Percentiles rank a stretch among this genome's conserved stretches.
phyloP scores from a whole-genome alignment of 2,329 filamentous ascomycete genomes.

The Tolypocladium endophyticum region DNA sequence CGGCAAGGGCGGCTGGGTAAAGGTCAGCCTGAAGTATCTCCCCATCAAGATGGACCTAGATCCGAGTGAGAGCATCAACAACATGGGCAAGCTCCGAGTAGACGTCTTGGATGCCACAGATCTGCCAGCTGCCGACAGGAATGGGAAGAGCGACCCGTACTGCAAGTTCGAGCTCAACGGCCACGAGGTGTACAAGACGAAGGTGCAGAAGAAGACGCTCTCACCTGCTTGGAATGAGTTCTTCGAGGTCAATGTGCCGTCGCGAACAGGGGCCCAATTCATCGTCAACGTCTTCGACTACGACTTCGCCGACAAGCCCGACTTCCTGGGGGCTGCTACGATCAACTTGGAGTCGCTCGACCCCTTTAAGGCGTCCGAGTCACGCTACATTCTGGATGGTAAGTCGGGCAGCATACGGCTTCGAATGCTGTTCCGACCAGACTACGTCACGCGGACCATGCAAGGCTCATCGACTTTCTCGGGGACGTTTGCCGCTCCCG shows the following conservation, averaged over 20 bases:
- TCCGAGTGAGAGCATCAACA: slow-evolving; percentile 95
- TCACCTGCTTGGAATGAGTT: slow-evolving; percentile 93
- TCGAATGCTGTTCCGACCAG: slow-evolving; percentile 82
- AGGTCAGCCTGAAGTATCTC: slow-evolving; percentile 88
- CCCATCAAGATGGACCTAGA: slow-evolving; percentile 91
- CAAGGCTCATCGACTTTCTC: slow-evolving; percentile 91
- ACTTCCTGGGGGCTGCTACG: slow-evolving; percentile 67
- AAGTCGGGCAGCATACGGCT: slow-evolving; percentile 78
- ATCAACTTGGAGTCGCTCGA: slow-evolving; percentile 74
- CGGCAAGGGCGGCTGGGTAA: slow-evolving; percentile 68
- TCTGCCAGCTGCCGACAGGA: slow-evolving; percentile 87
- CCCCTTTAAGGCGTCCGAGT: slow-evolving; percentile 72
- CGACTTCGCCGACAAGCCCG: slow-evolving; percentile 92
- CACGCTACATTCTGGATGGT: slow-evolving; percentile 68
- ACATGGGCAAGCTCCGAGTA: slow-evolving; percentile 92
- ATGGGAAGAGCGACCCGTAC: slow-evolving; percentile 95
- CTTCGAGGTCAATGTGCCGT: slow-evolving; percentile 76
- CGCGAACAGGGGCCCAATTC: slow-evolving; percentile 77
- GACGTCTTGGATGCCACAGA: slow-evolving; percentile 79
- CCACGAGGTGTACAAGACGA: slow-evolving; percentile 87
- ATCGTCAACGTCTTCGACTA: slow-evolving; percentile 81
- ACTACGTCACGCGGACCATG: slow-evolving; percentile 76
- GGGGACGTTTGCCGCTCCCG: slow-evolving; percentile 77
- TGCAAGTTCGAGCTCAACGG: slow-evolving; percentile 90
- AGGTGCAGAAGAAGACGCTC: slow-evolving; percentile 92